Percentiles rank a stretch among this genome's conserved stretches.
These are phyloP conservation scores for Trichoderma erinaceum DNA, from an alignment of 495 filamentous ascomycete genomes.

Conservation along the genomic window DNA sequence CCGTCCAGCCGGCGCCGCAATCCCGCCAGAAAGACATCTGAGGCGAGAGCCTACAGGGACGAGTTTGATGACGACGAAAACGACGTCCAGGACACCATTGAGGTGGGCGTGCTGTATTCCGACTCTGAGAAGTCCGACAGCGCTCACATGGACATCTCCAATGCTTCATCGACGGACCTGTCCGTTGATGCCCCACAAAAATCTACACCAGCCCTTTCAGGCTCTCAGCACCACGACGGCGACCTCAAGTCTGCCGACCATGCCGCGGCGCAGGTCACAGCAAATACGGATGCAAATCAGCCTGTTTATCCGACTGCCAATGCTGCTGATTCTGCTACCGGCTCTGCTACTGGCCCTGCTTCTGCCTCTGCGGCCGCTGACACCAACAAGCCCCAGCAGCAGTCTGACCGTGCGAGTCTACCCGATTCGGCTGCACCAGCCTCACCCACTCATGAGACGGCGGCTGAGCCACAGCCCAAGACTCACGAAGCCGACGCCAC, in stretches of 20 bases:
- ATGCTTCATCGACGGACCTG: conserved; percentile 6
- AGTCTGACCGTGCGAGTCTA: neutral
- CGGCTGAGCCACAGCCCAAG: conserved; percentile 5
- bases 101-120: conserved; percentile 36
- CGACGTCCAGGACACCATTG: conserved; percentile 45
- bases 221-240: neutral
- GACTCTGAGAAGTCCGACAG: conserved; percentile 23
- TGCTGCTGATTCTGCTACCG: neutral
- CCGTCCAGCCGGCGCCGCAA: conserved; percentile 30
- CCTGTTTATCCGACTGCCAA: neutral
- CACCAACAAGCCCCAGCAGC: neutral
- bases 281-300: neutral
- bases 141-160: conserved; percentile 1
- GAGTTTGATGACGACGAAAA: conserved; percentile 33
- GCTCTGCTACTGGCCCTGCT: neutral
- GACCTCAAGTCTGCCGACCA: neutral
- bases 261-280: conserved; percentile 15
- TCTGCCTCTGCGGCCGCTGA: neutral
- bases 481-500: neutral
- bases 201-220: conserved; percentile 19
- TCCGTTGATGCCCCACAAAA: conserved; percentile 20
- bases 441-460: neutral
- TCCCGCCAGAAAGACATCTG: conserved; percentile 28
- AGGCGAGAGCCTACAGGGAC: conserved; percentile 26
- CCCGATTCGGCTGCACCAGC: neutral